Percentiles rank a stretch among this genome's conserved stretches.
Evolutionary conservation across 75 land plant species (phyloP).

Genomic region (Larix kaempferi): DNA sequence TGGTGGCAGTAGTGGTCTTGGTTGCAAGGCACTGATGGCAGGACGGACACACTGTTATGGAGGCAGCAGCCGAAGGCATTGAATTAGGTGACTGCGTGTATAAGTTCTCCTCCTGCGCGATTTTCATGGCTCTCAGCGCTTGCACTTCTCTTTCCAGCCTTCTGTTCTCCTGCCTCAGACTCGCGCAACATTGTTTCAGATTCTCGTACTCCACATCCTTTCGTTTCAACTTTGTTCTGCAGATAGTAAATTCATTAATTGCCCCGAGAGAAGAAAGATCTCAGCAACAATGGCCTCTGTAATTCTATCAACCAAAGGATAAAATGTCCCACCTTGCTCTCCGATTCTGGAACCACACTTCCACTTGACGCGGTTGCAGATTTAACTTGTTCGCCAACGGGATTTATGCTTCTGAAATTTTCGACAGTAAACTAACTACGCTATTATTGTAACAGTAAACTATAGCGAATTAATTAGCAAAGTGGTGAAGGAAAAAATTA

Average conservation of each 20-base stretch:
- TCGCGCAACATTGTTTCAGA: slow-evolving; percentile 60
- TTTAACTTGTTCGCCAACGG: slow-evolving; percentile 22
- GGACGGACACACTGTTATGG: slow-evolving; percentile 83
- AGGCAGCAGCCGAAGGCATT: slow-evolving; percentile 51
- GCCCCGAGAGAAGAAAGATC: too few relatives aligned
- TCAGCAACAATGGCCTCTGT: too few relatives aligned
- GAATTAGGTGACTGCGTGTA: slow-evolving; percentile 31
- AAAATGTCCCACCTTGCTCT: slow-evolving; percentile 18
- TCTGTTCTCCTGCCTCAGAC: slow-evolving; percentile 58
- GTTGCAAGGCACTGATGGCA: slow-evolving; percentile 64
- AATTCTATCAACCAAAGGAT: too few relatives aligned
- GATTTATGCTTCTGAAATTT: slow-evolving; percentile 49
- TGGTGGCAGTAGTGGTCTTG: slow-evolving; percentile 17
- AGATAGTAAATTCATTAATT: not conserved
- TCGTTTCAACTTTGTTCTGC: slow-evolving; percentile 63
- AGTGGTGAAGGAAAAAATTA: too few relatives aligned
- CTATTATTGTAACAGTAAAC: too few relatives aligned
- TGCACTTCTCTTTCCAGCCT: slow-evolving; percentile 59
- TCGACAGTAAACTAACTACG: too few relatives aligned
- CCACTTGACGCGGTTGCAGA: slow-evolving; percentile 29
- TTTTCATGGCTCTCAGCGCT: slow-evolving; percentile 57
- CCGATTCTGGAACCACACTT: slow-evolving; percentile 34
- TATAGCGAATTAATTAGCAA: too few relatives aligned
- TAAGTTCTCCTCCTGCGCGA: slow-evolving; percentile 19
- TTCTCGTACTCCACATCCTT: slow-evolving; percentile 70